Conservation (phyloP, 306 rosid species). For the Cucumis melo region DNA sequence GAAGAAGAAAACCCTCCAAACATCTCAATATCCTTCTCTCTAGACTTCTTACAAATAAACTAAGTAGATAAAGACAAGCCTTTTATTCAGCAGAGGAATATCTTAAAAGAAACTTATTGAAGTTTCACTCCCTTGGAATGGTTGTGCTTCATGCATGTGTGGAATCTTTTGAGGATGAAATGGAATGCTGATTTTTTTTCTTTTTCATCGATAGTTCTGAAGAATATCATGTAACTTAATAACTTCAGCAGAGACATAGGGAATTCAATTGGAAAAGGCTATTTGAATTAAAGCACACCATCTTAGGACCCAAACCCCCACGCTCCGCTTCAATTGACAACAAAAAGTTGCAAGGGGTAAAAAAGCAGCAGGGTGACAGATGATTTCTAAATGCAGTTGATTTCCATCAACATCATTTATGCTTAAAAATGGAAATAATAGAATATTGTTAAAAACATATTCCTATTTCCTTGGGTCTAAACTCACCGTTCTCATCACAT, state of each 20-base stretch:
- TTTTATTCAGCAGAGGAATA: background rate
- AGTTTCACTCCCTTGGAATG: background rate
- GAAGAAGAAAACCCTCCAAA: background rate
- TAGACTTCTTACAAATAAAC: background rate
- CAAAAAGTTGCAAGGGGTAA: background rate
- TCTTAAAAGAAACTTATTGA: background rate
- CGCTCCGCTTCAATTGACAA: too few species aligned
- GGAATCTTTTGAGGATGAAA: background rate
- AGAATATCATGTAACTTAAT: background rate
- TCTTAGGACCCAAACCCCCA: too few species aligned
- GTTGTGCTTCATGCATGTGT: background rate
- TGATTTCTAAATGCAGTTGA: background rate
- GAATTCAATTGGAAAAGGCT: background rate
- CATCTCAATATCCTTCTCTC: background rate
- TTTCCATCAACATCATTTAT: background rate
- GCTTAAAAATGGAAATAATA: background rate
- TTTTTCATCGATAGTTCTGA: background rate
- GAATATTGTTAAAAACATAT: background rate
- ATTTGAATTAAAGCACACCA: background rate
- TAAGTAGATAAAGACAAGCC: background rate
- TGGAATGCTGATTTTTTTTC: background rate
- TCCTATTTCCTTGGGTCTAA: background rate
- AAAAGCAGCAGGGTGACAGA: background rate
- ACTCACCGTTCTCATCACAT: conserved; percentile 98
- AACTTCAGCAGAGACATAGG: background rate